phyloP scores from a whole-genome alignment of 176 grass and related monocot species.

The Hordeum vulgare region MorexV3_pseudomolecules_assembly NC_058519.1:107589393-107589892 shows the following conservation, averaged over 20 bases:
- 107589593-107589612: not conserved
- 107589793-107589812: not conserved
- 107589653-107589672: not conserved
- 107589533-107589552: not conserved
- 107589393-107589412: not conserved
- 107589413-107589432: slow-evolving; percentile 12
- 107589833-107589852: not conserved
- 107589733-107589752: not conserved
- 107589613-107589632: not conserved
- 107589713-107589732: not conserved
- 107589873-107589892: not conserved
- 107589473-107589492: slow-evolving; percentile 11
- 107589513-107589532: slow-evolving; percentile 10
- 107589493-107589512: slow-evolving; percentile 10
- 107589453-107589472: slow-evolving; percentile 13
- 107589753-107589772: not conserved
- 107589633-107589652: not conserved
- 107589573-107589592: not conserved
- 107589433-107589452: not conserved
- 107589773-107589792: not conserved
- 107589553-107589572: not conserved
- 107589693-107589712: no score
- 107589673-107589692: not conserved
- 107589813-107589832: not conserved
- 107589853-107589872: not conserved